Evolutionary conservation across 805 yeast genomes (phyloP).

Genomic region (Komagataella phaffii): DNA sequence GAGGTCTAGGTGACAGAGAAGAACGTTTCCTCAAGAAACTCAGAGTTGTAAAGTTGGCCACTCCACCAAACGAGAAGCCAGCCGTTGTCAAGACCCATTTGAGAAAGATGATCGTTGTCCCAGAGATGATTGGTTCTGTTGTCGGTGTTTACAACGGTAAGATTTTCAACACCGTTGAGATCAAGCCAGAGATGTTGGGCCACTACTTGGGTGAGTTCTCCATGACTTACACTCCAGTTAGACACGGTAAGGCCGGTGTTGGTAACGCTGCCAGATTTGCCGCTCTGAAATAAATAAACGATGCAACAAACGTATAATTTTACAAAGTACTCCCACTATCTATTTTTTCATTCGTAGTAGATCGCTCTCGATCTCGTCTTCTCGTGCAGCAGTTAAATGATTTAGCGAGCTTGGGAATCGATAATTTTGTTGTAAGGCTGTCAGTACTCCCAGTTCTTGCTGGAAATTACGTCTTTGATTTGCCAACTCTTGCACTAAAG

Average conservation of each 20-base stretch:
- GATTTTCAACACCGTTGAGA: conserved; percentile 97
- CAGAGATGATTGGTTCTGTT: conserved; percentile 99
- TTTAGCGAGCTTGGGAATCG: conserved; percentile 80
- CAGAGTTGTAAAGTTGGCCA: conserved; percentile 90
- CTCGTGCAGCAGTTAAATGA: conserved; percentile 44
- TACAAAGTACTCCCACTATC: not conserved
- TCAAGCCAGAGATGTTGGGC: conserved; percentile 99
- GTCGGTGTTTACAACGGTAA: conserved; percentile 99
- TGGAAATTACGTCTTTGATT: conserved; percentile 53
- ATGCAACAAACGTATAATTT: not conserved
- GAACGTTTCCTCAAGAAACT: conserved; percentile 93
- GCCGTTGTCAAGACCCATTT: conserved; percentile 96
- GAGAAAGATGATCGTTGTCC: conserved; percentile 97
- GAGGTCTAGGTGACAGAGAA: conserved; percentile 94
- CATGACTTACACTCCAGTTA: conserved; percentile 98
- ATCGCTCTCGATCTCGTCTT: conserved; percentile 67
- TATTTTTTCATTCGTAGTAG: conserved; percentile 44
- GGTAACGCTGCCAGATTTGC: conserved; percentile 11
- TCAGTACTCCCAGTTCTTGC: conserved; percentile 55
- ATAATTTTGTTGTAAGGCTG: conserved; percentile 51
- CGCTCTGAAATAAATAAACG: conserved; percentile 20
- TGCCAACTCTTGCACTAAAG: conserved; percentile 31
- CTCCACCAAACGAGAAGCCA: conserved; percentile 93
- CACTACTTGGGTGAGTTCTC: conserved; percentile 99
- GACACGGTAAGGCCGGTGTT: conserved; percentile 66